phyloP scores from a whole-genome alignment of 2,329 filamentous ascomycete species.

The Alternaria consortialis region DNA sequence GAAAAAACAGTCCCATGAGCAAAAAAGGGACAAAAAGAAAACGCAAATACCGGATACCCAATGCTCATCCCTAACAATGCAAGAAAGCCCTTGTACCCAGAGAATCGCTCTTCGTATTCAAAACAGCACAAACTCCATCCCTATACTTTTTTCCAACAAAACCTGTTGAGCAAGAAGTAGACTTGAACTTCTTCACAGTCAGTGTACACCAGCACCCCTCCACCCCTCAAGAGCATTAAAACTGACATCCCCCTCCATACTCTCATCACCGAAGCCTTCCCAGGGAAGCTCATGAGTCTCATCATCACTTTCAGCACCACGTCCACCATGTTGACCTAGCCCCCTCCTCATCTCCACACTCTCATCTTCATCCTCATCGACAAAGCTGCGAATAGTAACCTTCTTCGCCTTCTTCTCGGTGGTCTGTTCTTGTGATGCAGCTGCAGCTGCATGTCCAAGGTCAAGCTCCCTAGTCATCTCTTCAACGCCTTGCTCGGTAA shows the following conservation, averaged over 20 bases:
- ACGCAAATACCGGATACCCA: background rate
- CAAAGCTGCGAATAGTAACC: slow-evolving; percentile 50
- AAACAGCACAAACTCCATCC: background rate
- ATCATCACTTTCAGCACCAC: slow-evolving; percentile 19
- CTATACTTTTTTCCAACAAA: background rate
- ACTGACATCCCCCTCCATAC: slow-evolving; percentile 23
- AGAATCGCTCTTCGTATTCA: background rate
- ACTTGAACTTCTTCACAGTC: background rate
- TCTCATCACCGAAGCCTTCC: slow-evolving; percentile 46
- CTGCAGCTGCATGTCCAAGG: background rate
- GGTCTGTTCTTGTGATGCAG: slow-evolving; percentile 48
- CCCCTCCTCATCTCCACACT: slow-evolving; percentile 26
- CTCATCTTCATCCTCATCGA: slow-evolving; percentile 38
- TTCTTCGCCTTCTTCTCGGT: slow-evolving; percentile 50
- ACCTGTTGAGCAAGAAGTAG: too few relatives aligned
- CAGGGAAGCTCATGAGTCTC: slow-evolving; percentile 51
- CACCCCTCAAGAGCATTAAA: slow-evolving; percentile 23
- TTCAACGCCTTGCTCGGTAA: slow-evolving; percentile 53
- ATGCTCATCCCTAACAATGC: background rate
- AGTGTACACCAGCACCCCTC: slow-evolving; percentile 25
- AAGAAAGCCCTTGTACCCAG: background rate
- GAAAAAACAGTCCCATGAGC: background rate
- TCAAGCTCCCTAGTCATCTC: slow-evolving; percentile 44
- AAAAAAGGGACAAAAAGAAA: background rate
- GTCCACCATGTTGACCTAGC: background rate